Base-by-base conservation (phyloP, 805 yeast genomes). In the Lachancea sp. region DNA sequence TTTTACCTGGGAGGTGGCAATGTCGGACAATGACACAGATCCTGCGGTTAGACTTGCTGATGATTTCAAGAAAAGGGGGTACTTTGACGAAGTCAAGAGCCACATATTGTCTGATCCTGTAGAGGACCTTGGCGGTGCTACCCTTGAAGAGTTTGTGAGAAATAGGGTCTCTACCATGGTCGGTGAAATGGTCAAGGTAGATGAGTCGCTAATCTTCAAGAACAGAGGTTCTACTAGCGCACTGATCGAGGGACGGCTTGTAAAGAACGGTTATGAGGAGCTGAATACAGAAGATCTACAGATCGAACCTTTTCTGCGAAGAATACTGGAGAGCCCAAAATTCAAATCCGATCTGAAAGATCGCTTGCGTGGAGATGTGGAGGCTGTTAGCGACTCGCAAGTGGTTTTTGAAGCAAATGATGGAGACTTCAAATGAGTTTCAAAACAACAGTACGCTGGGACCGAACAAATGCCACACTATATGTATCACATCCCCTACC, bases 161-260 rank as follows among this genome's bases (percentile, higher is more conserved):
- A 31, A 41, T 6, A 45, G 49, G 19, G 58, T 59, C 1, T 42
- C 46, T 2, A 34, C 41, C n/a, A 30, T 49, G 3, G 65, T 60
- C 2, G 50, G 45, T 22, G 45, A 45, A 8, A 55, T 57, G 54
- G 60, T 63, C 2, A 29, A 40, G 3, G 47, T 55, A 15, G 60
- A 61, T 45, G 60, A 56, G 34, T 47, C 56, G 18, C 41, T 63
- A 7, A 41, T 61, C 7, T 58, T 56, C 41, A 63, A 57, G 33
- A 60, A 60, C 37, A 46, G 64, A 41, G 64, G 63, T 2, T 51
- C 64, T 0, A 57, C 64, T 0, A 58, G 60, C 33, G 62, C 64
- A 1, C 40, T 58, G 5, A 46, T 63, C 8, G 67, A 63, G 43
- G 52, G 60, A 2, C 52, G 55, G 28, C 29, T 60, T 15, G 47